Conservation (phyloP, 2,329 filamentous ascomycete genomes). For the Boeremia exigua region DNA sequence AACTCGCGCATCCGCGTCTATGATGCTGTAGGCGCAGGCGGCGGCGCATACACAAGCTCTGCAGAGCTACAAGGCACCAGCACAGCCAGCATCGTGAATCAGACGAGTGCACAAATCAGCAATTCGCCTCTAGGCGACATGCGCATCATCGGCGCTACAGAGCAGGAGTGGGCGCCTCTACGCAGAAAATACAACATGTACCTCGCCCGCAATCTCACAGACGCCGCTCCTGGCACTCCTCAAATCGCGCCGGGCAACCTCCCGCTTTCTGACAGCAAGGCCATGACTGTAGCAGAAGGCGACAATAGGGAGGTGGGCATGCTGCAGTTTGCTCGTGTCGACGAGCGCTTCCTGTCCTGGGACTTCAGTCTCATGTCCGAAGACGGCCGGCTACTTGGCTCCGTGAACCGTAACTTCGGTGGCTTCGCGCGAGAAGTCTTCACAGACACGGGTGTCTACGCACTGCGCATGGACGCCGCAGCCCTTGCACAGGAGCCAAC, state of each 20-base stretch:
- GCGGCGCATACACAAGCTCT: conserved; percentile 46
- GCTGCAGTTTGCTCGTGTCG: conserved; percentile 66
- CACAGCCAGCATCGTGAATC: conserved; percentile 51
- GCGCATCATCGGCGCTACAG: conserved; percentile 68
- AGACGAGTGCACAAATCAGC: conserved; percentile 60
- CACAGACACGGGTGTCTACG: conserved; percentile 70
- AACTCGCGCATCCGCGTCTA: conserved; percentile 59
- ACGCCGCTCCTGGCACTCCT: conserved; percentile 45
- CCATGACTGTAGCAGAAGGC: conserved; percentile 51
- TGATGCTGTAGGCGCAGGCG: conserved; percentile 35
- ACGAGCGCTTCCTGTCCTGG: conserved; percentile 69
- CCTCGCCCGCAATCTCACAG: conserved; percentile 58
- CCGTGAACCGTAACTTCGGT: conserved; percentile 68
- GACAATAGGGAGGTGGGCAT: conserved; percentile 54
- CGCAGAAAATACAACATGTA: conserved; percentile 70
- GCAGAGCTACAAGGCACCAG: conserved; percentile 54
- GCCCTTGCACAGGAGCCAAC: conserved; percentile 47
- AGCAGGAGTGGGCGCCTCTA: conserved; percentile 68
- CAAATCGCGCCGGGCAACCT: conserved; percentile 53
- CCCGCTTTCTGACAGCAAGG: conserved; percentile 57
- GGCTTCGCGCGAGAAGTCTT: conserved; percentile 70
- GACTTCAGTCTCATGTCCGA: conserved; percentile 65
- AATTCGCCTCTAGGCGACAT: conserved; percentile 62
- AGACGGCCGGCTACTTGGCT: conserved; percentile 60
- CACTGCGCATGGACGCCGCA: conserved; percentile 68